phyloP scores from a whole-genome alignment of 2,329 filamentous ascomycete species.

The Sporothrix curviconia region DNA sequence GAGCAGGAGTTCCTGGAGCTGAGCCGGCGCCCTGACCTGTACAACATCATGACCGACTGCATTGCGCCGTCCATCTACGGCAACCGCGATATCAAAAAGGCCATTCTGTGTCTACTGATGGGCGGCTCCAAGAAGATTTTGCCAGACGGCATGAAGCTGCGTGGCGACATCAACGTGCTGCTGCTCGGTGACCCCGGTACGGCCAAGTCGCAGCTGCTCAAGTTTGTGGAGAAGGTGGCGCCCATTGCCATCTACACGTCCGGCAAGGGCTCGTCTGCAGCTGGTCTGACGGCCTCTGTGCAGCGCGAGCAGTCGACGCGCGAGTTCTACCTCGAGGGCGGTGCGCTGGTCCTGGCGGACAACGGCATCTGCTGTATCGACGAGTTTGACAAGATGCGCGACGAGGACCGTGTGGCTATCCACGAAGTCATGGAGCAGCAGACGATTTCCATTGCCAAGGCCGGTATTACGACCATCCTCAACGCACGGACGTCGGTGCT shows the following conservation, averaged over 20 bases:
- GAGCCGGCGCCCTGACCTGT: constrained; percentile 86
- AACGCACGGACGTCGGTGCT: constrained; percentile 93
- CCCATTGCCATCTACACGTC: constrained; percentile 98
- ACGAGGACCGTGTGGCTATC: constrained; percentile 95
- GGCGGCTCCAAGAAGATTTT: constrained; percentile 97
- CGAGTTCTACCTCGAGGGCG: constrained; percentile 96
- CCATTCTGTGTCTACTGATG: constrained; percentile 86
- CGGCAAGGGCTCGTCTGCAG: constrained; percentile 93
- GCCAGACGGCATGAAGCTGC: constrained; percentile 92
- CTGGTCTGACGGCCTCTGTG: constrained; percentile 93
- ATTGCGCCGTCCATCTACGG: constrained; percentile 98
- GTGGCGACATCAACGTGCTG: constrained; percentile 96
- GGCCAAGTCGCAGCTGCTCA: constrained; percentile 92
- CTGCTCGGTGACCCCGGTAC: constrained; percentile 96
- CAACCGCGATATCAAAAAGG: constrained; percentile 93
- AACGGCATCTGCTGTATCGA: constrained; percentile 97
- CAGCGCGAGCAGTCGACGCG: constrained; percentile 86
- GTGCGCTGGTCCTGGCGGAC: constrained; percentile 96
- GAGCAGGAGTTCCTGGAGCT: constrained; percentile 94
- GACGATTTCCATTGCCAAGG: constrained; percentile 97
- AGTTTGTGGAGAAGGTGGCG: constrained; percentile 94
- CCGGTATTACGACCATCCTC: constrained; percentile 95
- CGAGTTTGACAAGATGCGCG: constrained; percentile 99
- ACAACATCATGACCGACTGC: constrained; percentile 80
- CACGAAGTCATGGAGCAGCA: constrained; percentile 99